Evolutionary conservation across 2,329 filamentous ascomycete species (phyloP), one percentile per base, ranked within the genome.

Genomic region (Tolypocladium paradoxum): DNA sequence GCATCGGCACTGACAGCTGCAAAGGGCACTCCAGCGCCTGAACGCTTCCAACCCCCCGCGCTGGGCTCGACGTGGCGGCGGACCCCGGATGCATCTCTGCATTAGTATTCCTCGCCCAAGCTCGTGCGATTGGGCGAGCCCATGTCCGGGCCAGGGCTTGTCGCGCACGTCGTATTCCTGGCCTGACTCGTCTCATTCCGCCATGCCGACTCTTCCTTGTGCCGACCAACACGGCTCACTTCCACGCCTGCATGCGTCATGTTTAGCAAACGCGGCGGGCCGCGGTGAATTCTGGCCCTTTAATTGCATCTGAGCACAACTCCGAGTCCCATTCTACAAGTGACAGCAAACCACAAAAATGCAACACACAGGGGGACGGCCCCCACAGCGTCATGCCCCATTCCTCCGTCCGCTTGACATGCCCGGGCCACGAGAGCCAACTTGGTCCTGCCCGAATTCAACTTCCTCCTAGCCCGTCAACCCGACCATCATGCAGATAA

Each of bases 401-500:
- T 31, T 46, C 9, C 9, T 9, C 31, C 18, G 27, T 20, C 27
- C 27, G 43, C 43, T 33, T n/a, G 43, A 46, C 27, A 37, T 27
- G 48, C 22, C n/a, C 22, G 14, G 11, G 34, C 22, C 22, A 8
- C 12, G 29, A 4, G 22, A 4, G 27, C 43, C 18, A 11, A 9
- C 43, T 29, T 31, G 27, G n/a, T 9, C 18, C 27, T 46, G 43
- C 43, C 29, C 43, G 43, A 31, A 45, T 18, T 29, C 14, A 53
- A 53, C 51, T 53, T 53, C 51, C 47, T 45, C 46, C 37, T 49
- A 45, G 14, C 37, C 37, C 47, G 37, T 20, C 37, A 27, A 49
- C 14, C 51, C 14, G 29, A 22, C 43, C 46, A 9, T 43, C 46
- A 36, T 43, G 46, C 31, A 27, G 18, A 14, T 6, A 29, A 35